Evolutionary conservation across 2,329 filamentous ascomycete species (phyloP).

Genomic region (Mycosphaerelloides madeirae): DNA sequence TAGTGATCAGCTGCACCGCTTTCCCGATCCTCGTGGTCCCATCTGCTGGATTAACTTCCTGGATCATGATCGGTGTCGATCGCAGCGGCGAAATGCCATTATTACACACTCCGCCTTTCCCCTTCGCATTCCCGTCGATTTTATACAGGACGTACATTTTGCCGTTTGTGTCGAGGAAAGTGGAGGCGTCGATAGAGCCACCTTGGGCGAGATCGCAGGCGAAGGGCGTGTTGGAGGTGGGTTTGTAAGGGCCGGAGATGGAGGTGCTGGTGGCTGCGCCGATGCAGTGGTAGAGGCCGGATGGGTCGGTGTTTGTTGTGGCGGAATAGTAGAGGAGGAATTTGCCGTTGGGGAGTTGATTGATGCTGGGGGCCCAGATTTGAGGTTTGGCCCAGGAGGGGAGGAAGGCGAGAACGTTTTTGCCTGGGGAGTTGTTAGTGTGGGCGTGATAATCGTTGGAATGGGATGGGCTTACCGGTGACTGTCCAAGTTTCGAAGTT

Average conservation of each 20-base stretch:
- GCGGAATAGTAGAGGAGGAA: constrained; percentile 31
- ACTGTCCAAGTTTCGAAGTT: constrained; percentile 32
- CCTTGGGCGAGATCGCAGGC: constrained; percentile 25
- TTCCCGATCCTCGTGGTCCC: constrained; percentile 22
- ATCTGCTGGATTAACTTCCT: constrained; percentile 23
- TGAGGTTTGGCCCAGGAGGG: constrained; percentile 28
- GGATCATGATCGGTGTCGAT: constrained; percentile 26
- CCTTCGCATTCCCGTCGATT: constrained; percentile 26
- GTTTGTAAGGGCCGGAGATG: constrained; percentile 24
- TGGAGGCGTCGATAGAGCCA: constrained; percentile 28
- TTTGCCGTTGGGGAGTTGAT: constrained; percentile 20
- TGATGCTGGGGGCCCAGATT: constrained; percentile 36
- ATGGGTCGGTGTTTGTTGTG: constrained; percentile 21
- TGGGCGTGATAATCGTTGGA: too few relatives aligned
- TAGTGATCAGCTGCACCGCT: constrained; percentile 19
- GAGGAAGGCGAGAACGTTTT: constrained; percentile 30
- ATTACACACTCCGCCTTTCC: constrained; percentile 24
- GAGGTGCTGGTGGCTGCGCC: constrained; percentile 22
- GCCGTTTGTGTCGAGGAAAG: constrained; percentile 24
- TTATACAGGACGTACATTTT: constrained; percentile 27
- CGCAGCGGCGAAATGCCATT: constrained; percentile 21
- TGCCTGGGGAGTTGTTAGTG: too few relatives aligned
- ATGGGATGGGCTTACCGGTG: too few relatives aligned
- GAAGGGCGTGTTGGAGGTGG: constrained; percentile 19
- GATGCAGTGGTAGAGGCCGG: constrained; percentile 24